Evolutionary conservation across 257 asterid species (phyloP).

Genomic region (Nicotiana benthamiana): DNA sequence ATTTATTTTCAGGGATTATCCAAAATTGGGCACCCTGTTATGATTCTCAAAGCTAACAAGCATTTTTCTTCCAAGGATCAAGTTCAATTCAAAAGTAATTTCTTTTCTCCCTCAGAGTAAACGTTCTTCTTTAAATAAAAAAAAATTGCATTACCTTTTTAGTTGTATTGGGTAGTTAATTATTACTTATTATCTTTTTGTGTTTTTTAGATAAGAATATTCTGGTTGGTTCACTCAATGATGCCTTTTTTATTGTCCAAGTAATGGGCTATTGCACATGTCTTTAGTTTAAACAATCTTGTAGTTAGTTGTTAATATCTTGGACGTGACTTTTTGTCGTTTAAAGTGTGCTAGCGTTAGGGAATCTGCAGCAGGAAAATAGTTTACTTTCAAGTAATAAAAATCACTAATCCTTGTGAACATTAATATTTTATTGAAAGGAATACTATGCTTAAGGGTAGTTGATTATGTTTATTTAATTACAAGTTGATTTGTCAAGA

Average conservation of each 20-base stretch:
- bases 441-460: neutral
- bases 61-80: slow-evolving; percentile 71
- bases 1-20: slow-evolving; percentile 54
- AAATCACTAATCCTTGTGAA: neutral
- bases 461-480: neutral
- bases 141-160: too few species aligned
- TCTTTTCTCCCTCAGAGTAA: neutral
- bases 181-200: neutral
- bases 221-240: neutral
- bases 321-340: neutral
- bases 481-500: neutral
- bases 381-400: neutral
- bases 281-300: neutral
- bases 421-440: neutral
- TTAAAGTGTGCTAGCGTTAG: too few species aligned
- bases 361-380: neutral
- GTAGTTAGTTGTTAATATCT: neutral
- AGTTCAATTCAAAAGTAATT: slow-evolving; percentile 72
- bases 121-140: too few species aligned
- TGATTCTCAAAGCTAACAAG: slow-evolving; percentile 33
- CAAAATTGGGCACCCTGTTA: slow-evolving; percentile 39
- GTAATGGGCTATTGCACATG: neutral
- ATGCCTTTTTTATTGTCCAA: neutral
- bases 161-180: neutral
- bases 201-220: neutral